Percentiles rank a stretch among this genome's conserved stretches.
Evolutionary conservation across 2,329 filamentous ascomycete genomes (phyloP).

Genomic region (Fusarium buharicum): DNA sequence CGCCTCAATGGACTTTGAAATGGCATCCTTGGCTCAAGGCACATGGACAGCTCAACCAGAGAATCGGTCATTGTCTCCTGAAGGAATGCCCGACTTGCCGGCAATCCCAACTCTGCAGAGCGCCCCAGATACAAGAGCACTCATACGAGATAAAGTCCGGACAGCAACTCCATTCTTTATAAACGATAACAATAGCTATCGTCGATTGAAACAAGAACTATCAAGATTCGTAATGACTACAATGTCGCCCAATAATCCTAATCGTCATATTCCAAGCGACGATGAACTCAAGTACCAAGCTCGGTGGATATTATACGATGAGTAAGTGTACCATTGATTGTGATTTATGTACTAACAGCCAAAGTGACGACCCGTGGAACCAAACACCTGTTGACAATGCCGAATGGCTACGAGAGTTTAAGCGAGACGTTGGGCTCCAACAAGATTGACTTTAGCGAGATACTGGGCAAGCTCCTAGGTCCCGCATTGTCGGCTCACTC

Average conservation of each 20-base stretch:
- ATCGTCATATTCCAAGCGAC: constrained; percentile 29
- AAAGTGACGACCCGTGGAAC: constrained; percentile 39
- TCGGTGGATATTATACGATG: constrained; percentile 35
- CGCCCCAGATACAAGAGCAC: constrained; percentile 1
- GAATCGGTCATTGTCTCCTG: constrained; percentile 22
- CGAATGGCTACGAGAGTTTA: constrained; percentile 38
- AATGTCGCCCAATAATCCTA: constrained; percentile 36
- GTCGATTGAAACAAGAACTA: constrained; percentile 24
- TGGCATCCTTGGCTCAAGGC: constrained; percentile 4
- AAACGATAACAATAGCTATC: constrained; percentile 37
- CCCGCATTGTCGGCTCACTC: constrained; percentile 54
- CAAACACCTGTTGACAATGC: constrained; percentile 39
- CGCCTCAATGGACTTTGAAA: constrained; percentile 20
- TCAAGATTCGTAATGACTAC: constrained; percentile 35
- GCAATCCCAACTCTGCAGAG: constrained; percentile 9
- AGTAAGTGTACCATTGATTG: constrained; percentile 1
- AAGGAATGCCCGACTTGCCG: constrained; percentile 10
- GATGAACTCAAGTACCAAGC: constrained; percentile 37
- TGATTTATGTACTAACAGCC: not conserved
- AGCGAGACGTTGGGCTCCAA: constrained; percentile 34
- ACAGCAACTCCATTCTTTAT: constrained; percentile 34
- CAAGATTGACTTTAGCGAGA: constrained; percentile 6
- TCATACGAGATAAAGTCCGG: constrained; percentile 24
- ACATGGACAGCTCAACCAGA: constrained; percentile 16
- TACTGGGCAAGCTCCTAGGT: constrained; percentile 45